Evolutionary conservation across 2,329 filamentous ascomycete species (phyloP), one percentile per base, ranked within the genome.

Genomic region (Fusarium sp.): DNA sequence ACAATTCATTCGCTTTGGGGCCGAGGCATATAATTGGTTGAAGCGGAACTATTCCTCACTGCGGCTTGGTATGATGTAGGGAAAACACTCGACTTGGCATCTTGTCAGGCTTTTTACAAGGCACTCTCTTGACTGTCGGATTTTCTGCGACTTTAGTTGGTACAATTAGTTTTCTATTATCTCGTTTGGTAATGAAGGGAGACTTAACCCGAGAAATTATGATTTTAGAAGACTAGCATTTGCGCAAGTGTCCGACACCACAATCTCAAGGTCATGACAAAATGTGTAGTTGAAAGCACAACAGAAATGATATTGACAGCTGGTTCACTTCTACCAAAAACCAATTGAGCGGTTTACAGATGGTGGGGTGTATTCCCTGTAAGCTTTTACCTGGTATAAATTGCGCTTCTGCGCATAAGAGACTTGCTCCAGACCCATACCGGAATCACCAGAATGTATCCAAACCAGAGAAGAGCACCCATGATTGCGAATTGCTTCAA

Each of bases 381-480:
- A 15, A 12, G 1, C 9, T 4, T 17, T 22, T 54, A 41, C 18
- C 7, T 27, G 4, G 15, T 15, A 17, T 56, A 57, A 12, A 18
- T 2, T 5, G 22, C 22, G 3, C 49, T 56, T 7, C 20, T 56
- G 12, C n/a, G 38, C 4, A 61, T 5, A 9, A 61, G 14, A 17
- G 31, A 14, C 17, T 46, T 45, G 11, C 57, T 64, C 38, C 27
- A 54, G 8, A 62, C 8, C 62, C 62, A 64, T 2, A 64, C 27
- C 13, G 57, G 57, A 22, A 64, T 22, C 1, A 39, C 59, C 4
- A 64, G 11, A 4, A 47, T 4, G 14, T 56, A 65, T 4, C 62
- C 62, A 8, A 41, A 2, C 62, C 59, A 65, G 2, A 65, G 59
- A 27, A 65, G 59, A 36, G 29, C 22, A 47, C 47, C 41, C 59